These are phyloP conservation scores for Talaromyces funiculosus DNA, from an alignment of 2,329 filamentous ascomycete genomes.

Conservation along the genomic window DNA sequence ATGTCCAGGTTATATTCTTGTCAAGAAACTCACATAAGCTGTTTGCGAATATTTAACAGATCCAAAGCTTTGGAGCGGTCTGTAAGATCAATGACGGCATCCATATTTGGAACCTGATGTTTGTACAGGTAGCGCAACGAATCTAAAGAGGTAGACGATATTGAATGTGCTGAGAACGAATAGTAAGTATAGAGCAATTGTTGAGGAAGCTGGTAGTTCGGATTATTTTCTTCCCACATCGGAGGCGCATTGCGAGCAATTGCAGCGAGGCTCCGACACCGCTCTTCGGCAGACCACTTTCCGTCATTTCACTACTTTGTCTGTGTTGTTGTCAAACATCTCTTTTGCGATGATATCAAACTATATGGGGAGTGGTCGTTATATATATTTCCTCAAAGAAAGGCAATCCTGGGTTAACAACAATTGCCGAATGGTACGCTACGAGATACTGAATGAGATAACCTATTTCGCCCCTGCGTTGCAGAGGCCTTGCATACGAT, in stretches of 20 bases:
- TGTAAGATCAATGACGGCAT: conserved; percentile 80
- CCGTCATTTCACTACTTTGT: not conserved
- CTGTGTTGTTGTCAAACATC: not conserved
- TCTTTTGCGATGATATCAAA: not conserved
- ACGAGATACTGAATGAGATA: not conserved
- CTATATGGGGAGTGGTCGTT: no score
- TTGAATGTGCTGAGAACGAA: not conserved
- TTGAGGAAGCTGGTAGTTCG: no score
- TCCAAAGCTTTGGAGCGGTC: conserved; percentile 82
- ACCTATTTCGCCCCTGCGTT: no score
- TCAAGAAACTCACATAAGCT: conserved; percentile 65
- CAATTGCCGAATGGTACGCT: not conserved
- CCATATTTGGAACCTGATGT: conserved; percentile 58
- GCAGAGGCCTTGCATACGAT: not conserved
- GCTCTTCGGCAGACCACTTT: not conserved
- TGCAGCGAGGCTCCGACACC: not conserved
- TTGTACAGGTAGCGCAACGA: not conserved
- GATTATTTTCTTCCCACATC: not conserved
- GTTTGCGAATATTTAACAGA: conserved; percentile 84
- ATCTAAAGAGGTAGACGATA: not conserved
- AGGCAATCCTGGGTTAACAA: not conserved
- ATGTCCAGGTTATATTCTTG: no score
- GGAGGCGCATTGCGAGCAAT: not conserved
- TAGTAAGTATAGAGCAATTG: not conserved
- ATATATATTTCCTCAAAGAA: no score